Conservation (phyloP, 2,329 filamentous ascomycete species). For the Monosporascus sp. region DNA sequence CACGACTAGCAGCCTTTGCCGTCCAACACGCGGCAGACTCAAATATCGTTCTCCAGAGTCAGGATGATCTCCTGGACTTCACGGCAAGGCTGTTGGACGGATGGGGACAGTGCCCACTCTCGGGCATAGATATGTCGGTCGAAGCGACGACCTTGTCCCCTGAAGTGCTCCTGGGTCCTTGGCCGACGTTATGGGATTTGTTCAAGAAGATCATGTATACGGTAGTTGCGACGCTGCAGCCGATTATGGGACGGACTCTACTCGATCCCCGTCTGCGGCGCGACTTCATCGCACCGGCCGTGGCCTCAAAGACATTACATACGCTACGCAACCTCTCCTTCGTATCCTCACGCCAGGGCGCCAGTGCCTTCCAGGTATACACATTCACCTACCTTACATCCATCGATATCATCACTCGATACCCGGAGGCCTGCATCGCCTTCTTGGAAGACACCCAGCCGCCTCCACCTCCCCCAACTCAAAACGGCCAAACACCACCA, state of each 20-base stretch:
- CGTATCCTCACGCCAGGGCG: slow-evolving; percentile 69
- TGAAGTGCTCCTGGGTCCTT: slow-evolving; percentile 61
- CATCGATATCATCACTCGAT: slow-evolving; percentile 74
- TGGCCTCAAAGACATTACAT: slow-evolving; percentile 68
- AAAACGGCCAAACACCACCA: slow-evolving; percentile 41
- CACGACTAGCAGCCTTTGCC: slow-evolving; percentile 60
- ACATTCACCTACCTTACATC: slow-evolving; percentile 78
- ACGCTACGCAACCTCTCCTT: slow-evolving; percentile 77
- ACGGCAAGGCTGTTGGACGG: slow-evolving; percentile 60
- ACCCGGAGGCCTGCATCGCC: slow-evolving; percentile 58
- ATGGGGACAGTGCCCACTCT: slow-evolving; percentile 73
- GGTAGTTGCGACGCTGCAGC: slow-evolving; percentile 68
- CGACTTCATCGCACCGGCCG: slow-evolving; percentile 47
- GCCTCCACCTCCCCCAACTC: slow-evolving; percentile 33
- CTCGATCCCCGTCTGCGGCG: slow-evolving; percentile 45
- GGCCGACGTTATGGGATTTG: slow-evolving; percentile 69
- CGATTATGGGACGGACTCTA: slow-evolving; percentile 62
- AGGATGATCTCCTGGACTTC: slow-evolving; percentile 64
- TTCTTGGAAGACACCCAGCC: slow-evolving; percentile 62
- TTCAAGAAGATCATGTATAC: slow-evolving; percentile 73
- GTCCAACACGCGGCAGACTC: slow-evolving; percentile 50
- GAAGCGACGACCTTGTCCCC: slow-evolving; percentile 59
- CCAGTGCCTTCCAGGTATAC: slow-evolving; percentile 75
- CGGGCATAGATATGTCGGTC: slow-evolving; percentile 63
- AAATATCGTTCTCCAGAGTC: slow-evolving; percentile 40